These are phyloP conservation scores for Venturia effusa DNA, from an alignment of 2,329 filamentous ascomycete species.

Conservation along the genomic window DNA sequence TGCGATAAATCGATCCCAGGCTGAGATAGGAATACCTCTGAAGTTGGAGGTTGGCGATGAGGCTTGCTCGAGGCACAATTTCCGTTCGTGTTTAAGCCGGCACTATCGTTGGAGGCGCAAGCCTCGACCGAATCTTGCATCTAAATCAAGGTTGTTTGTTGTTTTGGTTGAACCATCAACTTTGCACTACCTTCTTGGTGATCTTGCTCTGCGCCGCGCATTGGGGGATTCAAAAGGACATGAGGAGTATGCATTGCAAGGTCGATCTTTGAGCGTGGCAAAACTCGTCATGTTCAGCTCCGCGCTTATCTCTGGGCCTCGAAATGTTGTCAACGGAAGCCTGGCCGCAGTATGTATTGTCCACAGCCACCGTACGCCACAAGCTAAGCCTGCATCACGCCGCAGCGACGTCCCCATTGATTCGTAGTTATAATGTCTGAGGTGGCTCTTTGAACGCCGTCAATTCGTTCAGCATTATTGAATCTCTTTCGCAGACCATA, in stretches of 20 bases:
- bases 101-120: too few relatives aligned
- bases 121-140: not conserved
- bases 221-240: not conserved
- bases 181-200: not conserved
- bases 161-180: not conserved
- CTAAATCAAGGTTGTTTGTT: not conserved
- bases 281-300: not conserved
- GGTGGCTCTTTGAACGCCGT: not conserved
- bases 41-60: not conserved
- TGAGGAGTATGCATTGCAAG: not conserved
- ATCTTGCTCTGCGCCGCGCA: not conserved
- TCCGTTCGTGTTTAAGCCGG: not conserved
- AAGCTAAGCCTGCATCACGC: not conserved
- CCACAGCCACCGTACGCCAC: not conserved
- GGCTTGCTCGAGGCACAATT: not conserved
- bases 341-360: too few relatives aligned
- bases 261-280: not conserved
- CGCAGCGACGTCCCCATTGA: too few relatives aligned
- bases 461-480: not conserved
- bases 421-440: not conserved
- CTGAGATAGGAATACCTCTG: not conserved
- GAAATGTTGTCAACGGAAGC: not conserved
- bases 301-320: not conserved
- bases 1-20: not conserved
- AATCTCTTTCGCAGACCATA: too few relatives aligned